Base-by-base conservation (phyloP, 306 rosid genomes). In the Ceratonia siliqua region DNA sequence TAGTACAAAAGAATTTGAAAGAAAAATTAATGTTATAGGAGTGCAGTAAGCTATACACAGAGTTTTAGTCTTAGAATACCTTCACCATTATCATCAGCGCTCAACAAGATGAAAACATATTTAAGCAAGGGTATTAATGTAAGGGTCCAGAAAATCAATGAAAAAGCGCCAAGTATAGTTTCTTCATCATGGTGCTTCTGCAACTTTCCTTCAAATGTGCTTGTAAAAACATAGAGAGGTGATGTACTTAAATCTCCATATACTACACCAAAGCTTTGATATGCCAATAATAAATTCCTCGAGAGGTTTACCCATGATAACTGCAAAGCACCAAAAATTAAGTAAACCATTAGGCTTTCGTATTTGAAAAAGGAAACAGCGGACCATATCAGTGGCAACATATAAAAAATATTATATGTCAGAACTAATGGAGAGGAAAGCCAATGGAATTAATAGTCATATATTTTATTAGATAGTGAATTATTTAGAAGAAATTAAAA, bases 161-260 rank as follows among this genome's bases (percentile, higher is more conserved):
- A 92, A 78, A 92, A 87, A 38, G 87, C 88, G 21, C 97, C 97
- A 75, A 92, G 88, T 68, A 92, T 77, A 32, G 82, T 83, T 70
- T 88, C 96, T 85, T 92, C 93, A 25, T 80, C 85, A 57, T 38
- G 62, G 70, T 88, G 79, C 3, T 72, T 65, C 67, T 57, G 74
- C 62, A 88, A 75, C 74, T 87, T 89, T 76, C 92, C 95, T 14
- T 66, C 2, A 56, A 86, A 82, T 35, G 86, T 88, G 83, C 93
- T 90, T n/a, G 80, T 70, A 80, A 82, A 92, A 68, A 88, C 96
- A 72, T 92, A 92, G 62, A 92, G 96, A 62, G 97, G 96, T 36
- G 97, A 92, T 59, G 96, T 92, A 73, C 96, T 84, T 63, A 92
- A 76, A 72, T 92, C 97, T 68, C 97, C 96, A 70, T 89, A 92